Percentiles rank a stretch among this genome's conserved stretches.
These are phyloP conservation scores for Carex scoparia DNA, from an alignment of 176 grass and related monocot species.

Conservation along the genomic window DNA sequence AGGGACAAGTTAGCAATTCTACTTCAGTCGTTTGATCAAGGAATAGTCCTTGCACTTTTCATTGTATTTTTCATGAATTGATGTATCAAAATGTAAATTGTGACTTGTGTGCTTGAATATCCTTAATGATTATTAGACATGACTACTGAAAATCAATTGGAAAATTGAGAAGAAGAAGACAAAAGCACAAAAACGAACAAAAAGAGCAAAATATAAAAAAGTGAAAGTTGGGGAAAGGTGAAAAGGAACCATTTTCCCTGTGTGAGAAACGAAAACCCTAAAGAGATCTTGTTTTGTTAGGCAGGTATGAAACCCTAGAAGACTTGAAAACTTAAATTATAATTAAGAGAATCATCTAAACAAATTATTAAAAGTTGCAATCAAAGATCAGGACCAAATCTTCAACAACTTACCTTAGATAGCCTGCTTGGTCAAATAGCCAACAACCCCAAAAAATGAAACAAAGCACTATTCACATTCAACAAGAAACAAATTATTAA, in stretches of 20 bases:
- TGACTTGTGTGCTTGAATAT: constrained; percentile 13
- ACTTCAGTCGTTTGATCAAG: constrained; percentile 4
- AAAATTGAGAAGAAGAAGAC: constrained; percentile 11
- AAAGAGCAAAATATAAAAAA: background rate
- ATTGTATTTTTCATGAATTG: constrained; percentile 16
- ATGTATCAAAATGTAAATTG: constrained; percentile 2
- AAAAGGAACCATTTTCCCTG: constrained; percentile 15
- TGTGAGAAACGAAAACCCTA: constrained; percentile 25
- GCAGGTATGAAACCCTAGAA: constrained; percentile 31
- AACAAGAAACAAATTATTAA: background rate
- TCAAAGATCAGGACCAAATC: constrained; percentile 13
- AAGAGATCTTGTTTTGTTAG: constrained; percentile 25
- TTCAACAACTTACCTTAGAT: constrained; percentile 21
- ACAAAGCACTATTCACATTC: constrained; percentile 1
- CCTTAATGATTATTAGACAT: background rate
- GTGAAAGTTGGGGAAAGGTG: constrained; percentile 25
- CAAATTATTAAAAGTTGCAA: constrained; percentile 7
- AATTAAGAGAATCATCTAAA: constrained; percentile 11
- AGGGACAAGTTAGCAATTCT: background rate
- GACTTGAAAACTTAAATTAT: background rate
- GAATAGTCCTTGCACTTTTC: constrained; percentile 21
- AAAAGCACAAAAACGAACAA: background rate
- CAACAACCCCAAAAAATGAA: constrained; percentile 21
- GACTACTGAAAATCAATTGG: background rate
- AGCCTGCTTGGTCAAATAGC: constrained; percentile 17